Evolutionary conservation across 1,284 basidiomycete genomes (phyloP).

Genomic region (Heterobasidion parviporum): DNA sequence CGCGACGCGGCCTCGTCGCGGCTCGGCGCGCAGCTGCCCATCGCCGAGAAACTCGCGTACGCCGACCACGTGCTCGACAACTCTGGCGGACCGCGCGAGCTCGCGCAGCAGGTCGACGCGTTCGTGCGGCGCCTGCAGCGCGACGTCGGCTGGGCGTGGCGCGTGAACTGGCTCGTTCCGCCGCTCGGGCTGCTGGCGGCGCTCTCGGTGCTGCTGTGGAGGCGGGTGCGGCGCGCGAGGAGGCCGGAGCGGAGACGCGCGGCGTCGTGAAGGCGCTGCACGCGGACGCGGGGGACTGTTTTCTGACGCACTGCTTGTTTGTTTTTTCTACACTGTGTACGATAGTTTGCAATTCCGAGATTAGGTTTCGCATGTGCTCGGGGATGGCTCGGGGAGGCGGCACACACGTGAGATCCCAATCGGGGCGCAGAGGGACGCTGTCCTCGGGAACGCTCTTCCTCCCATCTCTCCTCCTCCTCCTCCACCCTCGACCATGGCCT

Average conservation of each 20-base stretch:
- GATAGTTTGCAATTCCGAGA: too few relatives aligned
- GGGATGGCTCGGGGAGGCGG: too few relatives aligned
- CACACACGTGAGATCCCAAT: too few relatives aligned
- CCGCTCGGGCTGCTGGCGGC: constrained; percentile 54
- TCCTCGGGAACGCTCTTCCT: too few relatives aligned
- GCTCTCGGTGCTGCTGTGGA: constrained; percentile 23
- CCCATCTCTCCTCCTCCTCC: background rate
- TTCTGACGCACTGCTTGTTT: too few relatives aligned
- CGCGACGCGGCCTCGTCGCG: constrained; percentile 63
- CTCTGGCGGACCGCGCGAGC: constrained; percentile 63
- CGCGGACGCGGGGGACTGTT: too few relatives aligned
- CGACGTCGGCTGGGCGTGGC: constrained; percentile 55
- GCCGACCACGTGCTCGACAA: constrained; percentile 91
- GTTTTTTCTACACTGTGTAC: too few relatives aligned
- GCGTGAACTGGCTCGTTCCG: constrained; percentile 77
- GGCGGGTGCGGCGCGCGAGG: constrained; percentile 10
- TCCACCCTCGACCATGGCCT: constrained; percentile 14
- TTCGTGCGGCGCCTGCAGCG: constrained; percentile 53
- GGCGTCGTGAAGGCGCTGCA: background rate
- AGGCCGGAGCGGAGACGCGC: background rate
- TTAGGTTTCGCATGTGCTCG: too few relatives aligned
- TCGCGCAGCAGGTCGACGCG: constrained; percentile 61
- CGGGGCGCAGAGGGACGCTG: too few relatives aligned
- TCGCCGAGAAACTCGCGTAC: constrained; percentile 72
- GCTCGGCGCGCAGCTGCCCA: constrained; percentile 76